These are phyloP conservation scores for Chrysanthemum seticuspe DNA, from an alignment of 129 eudicot genomes.

Conservation along the genomic window DNA sequence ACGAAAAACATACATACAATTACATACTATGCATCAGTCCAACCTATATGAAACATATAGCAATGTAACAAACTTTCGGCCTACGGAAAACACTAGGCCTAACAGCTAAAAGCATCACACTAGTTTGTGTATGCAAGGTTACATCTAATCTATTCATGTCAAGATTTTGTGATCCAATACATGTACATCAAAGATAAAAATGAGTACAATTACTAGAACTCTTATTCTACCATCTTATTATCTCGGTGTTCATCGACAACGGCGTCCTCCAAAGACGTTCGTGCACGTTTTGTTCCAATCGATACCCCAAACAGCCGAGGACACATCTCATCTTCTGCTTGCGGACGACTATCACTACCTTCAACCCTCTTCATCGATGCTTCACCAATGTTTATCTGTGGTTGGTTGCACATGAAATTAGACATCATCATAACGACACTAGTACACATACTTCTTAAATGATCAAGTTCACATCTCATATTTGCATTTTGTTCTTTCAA, in stretches of 20 bases:
- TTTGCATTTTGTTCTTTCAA: conserved; percentile 56
- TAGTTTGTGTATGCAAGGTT: too few relatives aligned
- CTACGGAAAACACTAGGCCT: too few relatives aligned
- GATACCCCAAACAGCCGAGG: conserved; percentile 64
- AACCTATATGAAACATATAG: too few relatives aligned
- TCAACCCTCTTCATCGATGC: conserved; percentile 25
- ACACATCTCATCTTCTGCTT: conserved; percentile 34
- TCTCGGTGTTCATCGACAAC: conserved; percentile 17
- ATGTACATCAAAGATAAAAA: conserved; percentile 5
- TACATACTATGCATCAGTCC: too few relatives aligned
- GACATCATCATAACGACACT: conserved; percentile 56
- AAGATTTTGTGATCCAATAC: not conserved
- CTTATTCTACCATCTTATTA: conserved; percentile 24
- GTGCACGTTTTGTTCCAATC: conserved; percentile 50
- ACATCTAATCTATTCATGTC: too few relatives aligned
- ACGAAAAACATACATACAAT: too few relatives aligned
- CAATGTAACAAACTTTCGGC: too few relatives aligned
- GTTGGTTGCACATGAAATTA: conserved; percentile 29
- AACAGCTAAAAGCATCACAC: too few relatives aligned
- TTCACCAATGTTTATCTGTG: conserved; percentile 22
- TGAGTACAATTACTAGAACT: not conserved
- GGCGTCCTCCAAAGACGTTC: conserved; percentile 22
- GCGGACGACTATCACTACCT: conserved; percentile 10
- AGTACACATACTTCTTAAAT: conserved; percentile 49
- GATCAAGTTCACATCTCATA: conserved; percentile 49